A percentile compares a stretch with the other conserved stretches of the same genome.
Evolutionary conservation across 768 basidiomycete species (phyloP).

Genomic region (Symmetrospora coprosmae): DNA sequence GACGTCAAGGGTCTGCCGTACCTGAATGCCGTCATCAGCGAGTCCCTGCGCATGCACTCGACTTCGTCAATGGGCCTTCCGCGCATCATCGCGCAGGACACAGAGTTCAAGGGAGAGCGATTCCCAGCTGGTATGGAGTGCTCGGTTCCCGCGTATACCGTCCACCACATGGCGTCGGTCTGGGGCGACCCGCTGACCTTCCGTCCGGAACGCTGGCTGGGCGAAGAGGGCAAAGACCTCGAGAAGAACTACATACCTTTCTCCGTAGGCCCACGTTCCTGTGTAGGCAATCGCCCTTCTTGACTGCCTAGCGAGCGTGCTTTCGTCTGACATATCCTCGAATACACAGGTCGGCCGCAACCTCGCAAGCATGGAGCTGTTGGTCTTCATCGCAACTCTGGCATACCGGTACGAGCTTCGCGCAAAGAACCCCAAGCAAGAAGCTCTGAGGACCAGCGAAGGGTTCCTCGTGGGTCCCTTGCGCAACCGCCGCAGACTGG

Average conservation of each 20-base stretch:
- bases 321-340: conserved; percentile 6
- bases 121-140: conserved; percentile 52
- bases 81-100: conserved; percentile 58
- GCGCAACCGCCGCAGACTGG: no score
- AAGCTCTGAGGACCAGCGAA: conserved; percentile 58
- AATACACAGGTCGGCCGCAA: no score
- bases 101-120: conserved; percentile 45
- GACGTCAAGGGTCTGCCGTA: conserved; percentile 48
- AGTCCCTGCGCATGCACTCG: conserved; percentile 68
- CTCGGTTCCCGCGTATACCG: not conserved
- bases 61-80: conserved; percentile 73
- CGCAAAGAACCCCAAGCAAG: conserved; percentile 23
- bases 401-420: conserved; percentile 48
- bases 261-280: conserved; percentile 68
- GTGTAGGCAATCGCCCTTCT: conserved; percentile 49
- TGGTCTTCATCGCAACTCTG: conserved; percentile 67
- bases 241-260: conserved; percentile 63
- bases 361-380: conserved; percentile 67
- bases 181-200: conserved; percentile 72
- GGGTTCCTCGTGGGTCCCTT: conserved; percentile 66
- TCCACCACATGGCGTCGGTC: conserved; percentile 44
- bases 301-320: not conserved
- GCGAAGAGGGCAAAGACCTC: conserved; percentile 45
- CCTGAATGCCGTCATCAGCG: conserved; percentile 58
- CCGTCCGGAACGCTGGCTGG: conserved; percentile 76